Evolutionary conservation across 1,284 basidiomycete species (phyloP).

Genomic region (Hortiboletus rubellus): DNA sequence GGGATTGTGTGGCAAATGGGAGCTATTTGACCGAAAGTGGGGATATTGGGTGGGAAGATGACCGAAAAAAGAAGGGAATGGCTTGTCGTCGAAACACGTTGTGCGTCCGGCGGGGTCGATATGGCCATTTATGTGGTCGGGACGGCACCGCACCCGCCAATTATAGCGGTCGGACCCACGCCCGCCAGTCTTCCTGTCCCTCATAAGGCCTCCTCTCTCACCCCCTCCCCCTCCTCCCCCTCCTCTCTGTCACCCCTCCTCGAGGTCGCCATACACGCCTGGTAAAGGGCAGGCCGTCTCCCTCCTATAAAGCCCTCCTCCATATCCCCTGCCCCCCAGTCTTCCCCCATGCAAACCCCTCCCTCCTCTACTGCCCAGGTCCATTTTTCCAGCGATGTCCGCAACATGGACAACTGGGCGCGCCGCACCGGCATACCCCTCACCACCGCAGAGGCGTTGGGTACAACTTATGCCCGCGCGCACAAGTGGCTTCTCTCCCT

Average conservation of each 20-base stretch:
- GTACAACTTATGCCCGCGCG: constrained; percentile 73
- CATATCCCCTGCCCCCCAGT: constrained; percentile 3
- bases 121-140: constrained; percentile 45
- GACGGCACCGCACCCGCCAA: constrained; percentile 45
- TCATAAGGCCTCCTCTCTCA: constrained; percentile 38
- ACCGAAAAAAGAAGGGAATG: constrained; percentile 15
- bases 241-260: constrained; percentile 22
- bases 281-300: constrained; percentile 36
- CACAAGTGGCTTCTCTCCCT: constrained; percentile 70
- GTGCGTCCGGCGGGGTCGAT: constrained; percentile 50
- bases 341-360: constrained; percentile 39
- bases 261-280: constrained; percentile 23
- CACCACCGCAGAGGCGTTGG: constrained; percentile 75
- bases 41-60: constrained; percentile 18
- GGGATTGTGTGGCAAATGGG: constrained; percentile 13
- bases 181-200: constrained; percentile 40
- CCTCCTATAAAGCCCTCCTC: constrained; percentile 28
- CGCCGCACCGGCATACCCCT: constrained; percentile 72
- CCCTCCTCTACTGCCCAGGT: constrained; percentile 53
- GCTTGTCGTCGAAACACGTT: constrained; percentile 58
- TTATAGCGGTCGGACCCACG: constrained; percentile 42
- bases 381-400: constrained; percentile 73
- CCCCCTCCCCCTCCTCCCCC: constrained; percentile 13
- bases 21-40: neutral
- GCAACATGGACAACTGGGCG: constrained; percentile 80